Base-by-base conservation (phyloP, 805 yeast genomes). In the Metschnikowia matae region DNA sequence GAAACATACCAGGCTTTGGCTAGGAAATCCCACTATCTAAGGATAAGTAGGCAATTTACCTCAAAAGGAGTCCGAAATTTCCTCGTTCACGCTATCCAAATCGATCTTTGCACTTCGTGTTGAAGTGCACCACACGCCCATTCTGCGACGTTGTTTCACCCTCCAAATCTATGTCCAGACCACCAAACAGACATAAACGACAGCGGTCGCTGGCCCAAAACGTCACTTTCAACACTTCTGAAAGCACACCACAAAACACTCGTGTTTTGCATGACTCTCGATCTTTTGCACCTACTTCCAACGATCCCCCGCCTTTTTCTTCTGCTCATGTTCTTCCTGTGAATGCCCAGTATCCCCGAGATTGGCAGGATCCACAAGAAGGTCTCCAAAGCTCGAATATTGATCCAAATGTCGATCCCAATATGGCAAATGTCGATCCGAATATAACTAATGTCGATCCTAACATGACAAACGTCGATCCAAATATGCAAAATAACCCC, bases 141-240 rank as follows among this genome's bases (percentile, higher is more conserved):
- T 20, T 32, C 37, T 34, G 20, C 17, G 10, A 21, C 35, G 31
- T 23, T 33, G 39, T 23, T 17, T 36, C 4, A 15, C 17, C 10
- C 20, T 18, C 14, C 3, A n/a, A 8, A 8, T 15, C 33, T 15
- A 36, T 34, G 40, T 44, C 46, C 7, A 26, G 15, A 13, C 23
- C 37, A 15, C 46, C 46, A 14, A 41, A 48, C 23, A 17, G 39
- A 8, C 50, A 48, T 39, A 48, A 48, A 33, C 40, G 50, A 48
- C 50, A 48, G 36, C 47, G 48, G 18, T 48, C 50, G 31, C 36
- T 44, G 38, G 50, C 50, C 10, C 48, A 43, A 21, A 43, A 18
- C 26, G 17, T 21, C 21, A 14, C 10, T 21, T 48, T 48, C 48
- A 40, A 48, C 34, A 36, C 35, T 13, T 11, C 14, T 3, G 41